phyloP scores from a whole-genome alignment of 257 asterid genomes.

The Salvia miltiorrhiza region DNA sequence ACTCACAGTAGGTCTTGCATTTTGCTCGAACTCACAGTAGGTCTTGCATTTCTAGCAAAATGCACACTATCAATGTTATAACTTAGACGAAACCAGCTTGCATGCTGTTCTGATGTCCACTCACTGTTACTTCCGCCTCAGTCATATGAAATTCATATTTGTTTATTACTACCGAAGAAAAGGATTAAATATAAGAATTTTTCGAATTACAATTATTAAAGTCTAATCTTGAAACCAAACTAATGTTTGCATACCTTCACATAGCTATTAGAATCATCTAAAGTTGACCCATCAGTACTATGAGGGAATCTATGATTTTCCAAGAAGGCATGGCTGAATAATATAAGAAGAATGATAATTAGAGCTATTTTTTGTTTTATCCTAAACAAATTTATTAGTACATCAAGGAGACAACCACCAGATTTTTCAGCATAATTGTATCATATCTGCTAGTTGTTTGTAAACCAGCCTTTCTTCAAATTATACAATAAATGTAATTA shows the following conservation, averaged over 20 bases:
- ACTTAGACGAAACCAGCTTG: neutral
- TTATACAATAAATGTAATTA: slow-evolving; percentile 3
- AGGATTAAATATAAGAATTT: neutral
- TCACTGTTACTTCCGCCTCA: neutral
- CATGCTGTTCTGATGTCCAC: neutral
- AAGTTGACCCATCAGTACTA: neutral
- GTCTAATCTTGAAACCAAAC: neutral
- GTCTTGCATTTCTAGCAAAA: neutral
- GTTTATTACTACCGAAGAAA: slow-evolving; percentile 4
- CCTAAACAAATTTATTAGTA: too few species aligned
- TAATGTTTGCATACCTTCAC: slow-evolving; percentile 9
- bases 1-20: too few species aligned
- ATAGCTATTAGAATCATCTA: slow-evolving; percentile 12
- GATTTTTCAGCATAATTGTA: slow-evolving; percentile 5
- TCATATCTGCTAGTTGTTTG: neutral
- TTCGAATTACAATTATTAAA: neutral
- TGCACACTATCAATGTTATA: slow-evolving; percentile 2
- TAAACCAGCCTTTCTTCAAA: neutral
- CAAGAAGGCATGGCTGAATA: neutral
- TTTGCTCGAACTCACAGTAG: neutral
- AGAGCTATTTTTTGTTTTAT: too few species aligned
- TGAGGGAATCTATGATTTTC: neutral
- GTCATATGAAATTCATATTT: neutral
- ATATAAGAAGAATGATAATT: neutral
- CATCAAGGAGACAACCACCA: neutral